Base-by-base conservation (phyloP, 768 basidiomycete species). In the Lactarius sanguifluus region DNA sequence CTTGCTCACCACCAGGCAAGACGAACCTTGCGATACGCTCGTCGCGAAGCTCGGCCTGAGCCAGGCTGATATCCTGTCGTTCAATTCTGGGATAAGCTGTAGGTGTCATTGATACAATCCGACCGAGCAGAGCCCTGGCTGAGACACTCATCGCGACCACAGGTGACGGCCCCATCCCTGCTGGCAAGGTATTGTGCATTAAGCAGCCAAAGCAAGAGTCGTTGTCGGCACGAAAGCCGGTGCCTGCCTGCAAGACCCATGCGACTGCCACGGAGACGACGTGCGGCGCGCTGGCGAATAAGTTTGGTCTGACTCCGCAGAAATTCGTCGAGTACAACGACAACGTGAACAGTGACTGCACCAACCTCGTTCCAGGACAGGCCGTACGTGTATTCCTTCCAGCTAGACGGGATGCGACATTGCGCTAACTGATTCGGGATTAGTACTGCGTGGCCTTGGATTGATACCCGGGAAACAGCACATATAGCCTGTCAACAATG, bases 181-280 rank as follows among this genome's bases (percentile, higher is more conserved):
- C 30, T 2, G 54, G 43, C 16, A 6, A 1, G 18, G 1, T 0
- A 16, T 0, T 68, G 20, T 68, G 66, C 62, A 9, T 25, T 18
- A 59, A 5, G 34, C 7, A 34, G 34, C 34, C 34, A 12, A 36
- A 12, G 36, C 36, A 10, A 36, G 9, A 10, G 12, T 36, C 36
- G 30, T 5, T 30, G 30, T 30, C 5, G 30, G 30, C 30, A 1
- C 30, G 5, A 30, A 30, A 30, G 30, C 30, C 10, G 40, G 10
- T n/a, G 45, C 62, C 69, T 16, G 3, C 2, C 2, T 69, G 69
- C 50, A 69, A 66, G 30, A 54, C 61, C 20, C 61, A 69, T 23
- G 43, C 5, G 0, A 67, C 66, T 4, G 62, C 69, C 34, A 63
- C 61, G 25, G 30, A 1, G 3, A 23, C 34, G 23, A 43, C 58